phyloP scores from a whole-genome alignment of 352 stramenopile species.

The Globisporangium cylindrosporum region DNA sequence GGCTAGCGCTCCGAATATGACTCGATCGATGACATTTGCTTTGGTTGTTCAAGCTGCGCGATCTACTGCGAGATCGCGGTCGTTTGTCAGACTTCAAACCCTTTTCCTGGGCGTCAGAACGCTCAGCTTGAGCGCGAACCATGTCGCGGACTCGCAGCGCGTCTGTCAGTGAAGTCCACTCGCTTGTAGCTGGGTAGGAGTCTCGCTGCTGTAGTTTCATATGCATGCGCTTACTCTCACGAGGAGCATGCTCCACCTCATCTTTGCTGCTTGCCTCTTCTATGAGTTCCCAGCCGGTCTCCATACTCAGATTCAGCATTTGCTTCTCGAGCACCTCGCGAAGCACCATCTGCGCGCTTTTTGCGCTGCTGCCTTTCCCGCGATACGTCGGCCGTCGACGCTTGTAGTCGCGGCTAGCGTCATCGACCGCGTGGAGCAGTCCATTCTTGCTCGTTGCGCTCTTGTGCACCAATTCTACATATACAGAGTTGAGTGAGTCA shows the following conservation, averaged over 20 bases:
- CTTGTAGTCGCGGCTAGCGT: conserved; percentile 32
- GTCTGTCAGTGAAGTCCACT: conserved; percentile 19
- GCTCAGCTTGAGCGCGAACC: neutral
- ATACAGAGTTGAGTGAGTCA: neutral
- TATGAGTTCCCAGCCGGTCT: conserved; percentile 27
- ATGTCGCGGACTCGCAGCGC: conserved; percentile 23
- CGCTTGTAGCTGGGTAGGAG: neutral
- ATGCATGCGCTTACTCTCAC: too few relatives aligned
- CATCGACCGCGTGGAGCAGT: conserved; percentile 5
- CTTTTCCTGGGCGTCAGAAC: neutral
- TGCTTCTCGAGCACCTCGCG: conserved; percentile 64
- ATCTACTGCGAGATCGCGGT: conserved; percentile 1
- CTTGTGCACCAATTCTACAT: conserved; percentile 1
- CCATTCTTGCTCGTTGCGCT: neutral
- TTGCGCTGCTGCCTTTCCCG: conserved; percentile 32
- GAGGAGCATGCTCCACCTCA: neutral
- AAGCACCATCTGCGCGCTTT: conserved; percentile 38
- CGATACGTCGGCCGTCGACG: conserved; percentile 58
- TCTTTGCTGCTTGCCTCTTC: neutral
- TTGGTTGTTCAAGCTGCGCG: neutral
- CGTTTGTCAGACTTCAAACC: neutral
- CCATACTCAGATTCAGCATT: conserved; percentile 54
- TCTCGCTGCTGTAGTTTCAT: too few relatives aligned
- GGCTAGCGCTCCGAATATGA: conserved; percentile 1
- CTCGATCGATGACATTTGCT: neutral